Conservation (phyloP, 2,329 filamentous ascomycete species). For the Paecilomyces fulvus region DNA sequence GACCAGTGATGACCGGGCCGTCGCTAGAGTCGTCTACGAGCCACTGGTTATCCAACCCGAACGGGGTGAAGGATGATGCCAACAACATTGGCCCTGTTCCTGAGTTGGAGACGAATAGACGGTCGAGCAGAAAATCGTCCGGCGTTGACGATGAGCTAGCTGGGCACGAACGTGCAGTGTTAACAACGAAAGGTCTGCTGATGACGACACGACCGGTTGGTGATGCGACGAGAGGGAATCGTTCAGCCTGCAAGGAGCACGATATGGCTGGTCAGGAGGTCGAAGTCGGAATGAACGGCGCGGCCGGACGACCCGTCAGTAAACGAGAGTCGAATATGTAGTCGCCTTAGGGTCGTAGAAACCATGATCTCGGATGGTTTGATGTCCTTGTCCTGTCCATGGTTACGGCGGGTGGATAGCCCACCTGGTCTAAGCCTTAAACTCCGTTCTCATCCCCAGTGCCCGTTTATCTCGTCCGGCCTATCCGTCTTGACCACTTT, state of each 20-base stretch:
- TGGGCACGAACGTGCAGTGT: not conserved
- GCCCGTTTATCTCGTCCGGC: not conserved
- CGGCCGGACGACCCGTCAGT: not conserved
- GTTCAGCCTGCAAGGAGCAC: not conserved
- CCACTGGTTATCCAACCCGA: not conserved
- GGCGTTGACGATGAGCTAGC: not conserved
- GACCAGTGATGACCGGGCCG: not conserved
- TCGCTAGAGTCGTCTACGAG: not conserved
- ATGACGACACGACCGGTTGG: not conserved
- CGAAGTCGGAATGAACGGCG: not conserved
- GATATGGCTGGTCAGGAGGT: conserved; percentile 1
- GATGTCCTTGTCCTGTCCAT: not conserved
- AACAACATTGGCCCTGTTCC: not conserved
- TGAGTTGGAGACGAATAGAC: not conserved
- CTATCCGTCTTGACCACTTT: not conserved
- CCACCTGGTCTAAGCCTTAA: not conserved
- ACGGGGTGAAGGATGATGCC: not conserved
- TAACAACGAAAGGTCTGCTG: not conserved
- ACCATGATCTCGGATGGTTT: not conserved
- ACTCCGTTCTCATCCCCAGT: not conserved
- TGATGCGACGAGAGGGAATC: not conserved
- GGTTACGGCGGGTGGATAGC: not conserved
- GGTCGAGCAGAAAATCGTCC: not conserved
- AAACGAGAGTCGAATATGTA: not conserved
- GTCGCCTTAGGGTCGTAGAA: conserved; percentile 1